Conservation (phyloP, 805 yeast species). For the Candida andamanensis region DNA sequence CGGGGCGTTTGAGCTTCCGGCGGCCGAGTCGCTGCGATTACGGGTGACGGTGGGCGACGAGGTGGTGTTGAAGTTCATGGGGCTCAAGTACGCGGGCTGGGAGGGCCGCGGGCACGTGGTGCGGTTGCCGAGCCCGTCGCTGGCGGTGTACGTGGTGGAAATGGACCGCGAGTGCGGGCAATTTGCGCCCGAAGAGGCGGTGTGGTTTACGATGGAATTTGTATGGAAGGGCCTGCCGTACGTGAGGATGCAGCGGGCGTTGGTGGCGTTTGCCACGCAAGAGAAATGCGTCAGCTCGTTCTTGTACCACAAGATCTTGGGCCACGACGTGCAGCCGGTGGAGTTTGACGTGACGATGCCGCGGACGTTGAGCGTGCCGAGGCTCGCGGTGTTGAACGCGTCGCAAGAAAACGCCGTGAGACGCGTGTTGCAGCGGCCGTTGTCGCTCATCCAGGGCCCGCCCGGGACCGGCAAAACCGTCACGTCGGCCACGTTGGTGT, state of each 20-base stretch:
- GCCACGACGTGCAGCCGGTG: slow-evolving; percentile 66
- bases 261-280: slow-evolving; percentile 65
- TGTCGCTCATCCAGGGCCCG: slow-evolving; percentile 88
- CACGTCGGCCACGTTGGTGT: slow-evolving; percentile 83
- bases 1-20: slow-evolving; percentile 65
- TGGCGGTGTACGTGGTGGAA: slow-evolving; percentile 71
- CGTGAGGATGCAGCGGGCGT: slow-evolving; percentile 77
- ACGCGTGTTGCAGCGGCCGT: slow-evolving; percentile 61
- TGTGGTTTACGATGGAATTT: slow-evolving; percentile 77
- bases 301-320: slow-evolving; percentile 72
- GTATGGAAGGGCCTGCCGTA: slow-evolving; percentile 87
- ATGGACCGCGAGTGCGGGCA: no score
- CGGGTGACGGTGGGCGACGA: slow-evolving; percentile 84
- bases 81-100: slow-evolving; percentile 55
- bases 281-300: slow-evolving; percentile 66
- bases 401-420: slow-evolving; percentile 79
- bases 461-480: slow-evolving; percentile 85
- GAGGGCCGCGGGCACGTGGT: slow-evolving; percentile 67
- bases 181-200: slow-evolving; percentile 37
- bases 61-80: slow-evolving; percentile 60
- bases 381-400: slow-evolving; percentile 63
- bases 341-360: slow-evolving; percentile 64
- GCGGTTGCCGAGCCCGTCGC: slow-evolving; percentile 59
- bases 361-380: slow-evolving; percentile 53
- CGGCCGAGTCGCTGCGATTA: slow-evolving; percentile 58